Evolutionary conservation across 331 rosid genomes (phyloP).

Genomic region (Malus hybrid): DNA sequence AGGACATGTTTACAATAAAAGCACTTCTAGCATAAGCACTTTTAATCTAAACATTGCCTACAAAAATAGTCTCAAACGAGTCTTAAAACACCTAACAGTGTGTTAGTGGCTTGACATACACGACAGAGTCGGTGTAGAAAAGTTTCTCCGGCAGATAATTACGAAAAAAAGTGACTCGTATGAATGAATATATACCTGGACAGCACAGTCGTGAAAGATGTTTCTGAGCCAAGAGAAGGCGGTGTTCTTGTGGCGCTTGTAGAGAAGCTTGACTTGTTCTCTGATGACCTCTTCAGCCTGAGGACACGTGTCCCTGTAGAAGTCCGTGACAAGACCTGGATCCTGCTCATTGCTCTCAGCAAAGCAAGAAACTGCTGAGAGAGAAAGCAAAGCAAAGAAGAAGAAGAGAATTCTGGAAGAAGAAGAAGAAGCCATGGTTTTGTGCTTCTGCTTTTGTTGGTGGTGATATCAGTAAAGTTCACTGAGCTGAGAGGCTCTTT

Average conservation of each 20-base stretch:
- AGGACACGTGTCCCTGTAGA: slow-evolving; percentile 85
- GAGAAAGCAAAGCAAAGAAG: slow-evolving; percentile 42
- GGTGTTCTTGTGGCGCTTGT: slow-evolving; percentile 99
- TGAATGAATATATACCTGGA: slow-evolving; percentile 42
- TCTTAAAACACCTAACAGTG: too few species aligned
- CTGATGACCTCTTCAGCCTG: slow-evolving; percentile 91
- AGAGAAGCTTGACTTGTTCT: slow-evolving; percentile 89
- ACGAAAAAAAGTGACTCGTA: neutral
- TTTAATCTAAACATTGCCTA: too few species aligned
- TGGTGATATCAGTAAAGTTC: neutral
- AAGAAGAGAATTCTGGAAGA: slow-evolving; percentile 27
- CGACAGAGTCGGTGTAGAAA: too few species aligned
- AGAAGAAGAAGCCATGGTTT: slow-evolving; percentile 41
- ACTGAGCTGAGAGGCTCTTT: neutral
- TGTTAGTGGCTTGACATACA: too few species aligned
- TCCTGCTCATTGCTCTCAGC: slow-evolving; percentile 34
- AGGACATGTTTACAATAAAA: too few species aligned
- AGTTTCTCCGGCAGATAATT: neutral
- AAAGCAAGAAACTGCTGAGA: slow-evolving; percentile 34
- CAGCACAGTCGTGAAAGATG: slow-evolving; percentile 96
- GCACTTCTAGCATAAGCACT: too few species aligned
- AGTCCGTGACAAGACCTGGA: slow-evolving; percentile 62
- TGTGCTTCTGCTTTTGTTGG: neutral
- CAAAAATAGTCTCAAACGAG: too few species aligned
- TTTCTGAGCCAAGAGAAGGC: slow-evolving; percentile 99